Percentiles rank a stretch among this genome's conserved stretches.
These are phyloP conservation scores for Gamsiella multidivaricata DNA, from an alignment of 192 early-diverging fungal species.

Conservation along the genomic window DNA sequence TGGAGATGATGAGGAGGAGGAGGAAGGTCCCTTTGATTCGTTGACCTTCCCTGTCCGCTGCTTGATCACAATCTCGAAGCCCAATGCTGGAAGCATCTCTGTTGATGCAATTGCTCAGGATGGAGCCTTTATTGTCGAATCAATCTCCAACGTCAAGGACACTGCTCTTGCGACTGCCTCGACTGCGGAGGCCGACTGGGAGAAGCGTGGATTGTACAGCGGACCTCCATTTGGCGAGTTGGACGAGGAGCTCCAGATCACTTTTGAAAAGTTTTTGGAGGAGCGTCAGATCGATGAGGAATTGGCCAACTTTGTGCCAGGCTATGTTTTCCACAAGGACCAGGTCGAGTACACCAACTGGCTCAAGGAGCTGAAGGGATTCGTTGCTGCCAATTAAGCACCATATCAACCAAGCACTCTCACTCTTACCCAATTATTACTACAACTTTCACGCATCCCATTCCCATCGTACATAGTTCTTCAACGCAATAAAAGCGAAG, in stretches of 20 bases:
- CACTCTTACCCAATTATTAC: no score
- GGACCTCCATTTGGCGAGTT: conserved; percentile 94
- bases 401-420: no score
- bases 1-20: conserved; percentile 67
- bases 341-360: conserved; percentile 92
- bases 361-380: conserved; percentile 83
- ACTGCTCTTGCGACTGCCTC: conserved; percentile 68
- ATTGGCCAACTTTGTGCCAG: conserved; percentile 86
- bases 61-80: conserved; percentile 80
- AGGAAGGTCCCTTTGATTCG: conserved; percentile 69
- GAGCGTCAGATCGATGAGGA: conserved; percentile 91
- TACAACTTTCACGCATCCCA: no score
- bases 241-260: conserved; percentile 80
- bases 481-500: conserved; percentile 2
- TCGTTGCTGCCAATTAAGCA: conserved; percentile 72
- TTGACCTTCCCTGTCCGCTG: conserved; percentile 77
- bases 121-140: conserved; percentile 87
- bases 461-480: conserved; percentile 1
- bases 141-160: conserved; percentile 76
- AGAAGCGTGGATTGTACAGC: conserved; percentile 84
- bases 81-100: conserved; percentile 79
- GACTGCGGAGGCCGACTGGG: conserved; percentile 89
- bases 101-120: conserved; percentile 86
- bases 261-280: conserved; percentile 81
- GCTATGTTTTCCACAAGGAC: conserved; percentile 95